Evolutionary conservation across 2,329 filamentous ascomycete species (phyloP), one percentile per base, ranked within the genome.

Genomic region (Aspergillus brasiliensis): DNA sequence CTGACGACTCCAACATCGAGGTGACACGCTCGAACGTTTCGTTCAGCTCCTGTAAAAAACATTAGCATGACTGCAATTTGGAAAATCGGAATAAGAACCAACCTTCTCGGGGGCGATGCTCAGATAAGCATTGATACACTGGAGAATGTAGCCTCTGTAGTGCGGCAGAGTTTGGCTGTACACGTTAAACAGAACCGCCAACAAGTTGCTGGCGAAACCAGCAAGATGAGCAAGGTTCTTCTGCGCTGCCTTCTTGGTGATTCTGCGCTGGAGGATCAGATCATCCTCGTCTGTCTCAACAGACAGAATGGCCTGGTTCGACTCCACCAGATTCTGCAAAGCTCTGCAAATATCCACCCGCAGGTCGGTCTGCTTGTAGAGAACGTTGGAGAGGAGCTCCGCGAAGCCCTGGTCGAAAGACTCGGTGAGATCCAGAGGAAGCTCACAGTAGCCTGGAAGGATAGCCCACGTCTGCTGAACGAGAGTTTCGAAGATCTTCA

Each of bases 161-260:
- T 97, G 92, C 2, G 95, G 94, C 25, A 99, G 83, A 0, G 95
- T 99, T 76, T 97, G 91, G 65, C 91, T 97, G 80, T 99, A 99
- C 47, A 99, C 94, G 73, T 99, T 99, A 83, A 99, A 98, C n/a
- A 99, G 81, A 0, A 98, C 94, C 6, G 95, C 93, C 44, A 99
- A 86, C 78, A 99, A 85, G 70, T 98, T 98, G 62, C 89, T 89
- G 1, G 94, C 85, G 71, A 95, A 93, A 1, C 81, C 81, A 15
- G 91, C 87, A 11, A 99, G 82, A 73, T 96, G 89, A n/a, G 86
- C 81, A 40, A 98, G 79, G 72, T 97, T 97, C 76, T 88, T 88
- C 73, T 87, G 81, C 0, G 95, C 94, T 40, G 87, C 83, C 3
- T 82, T 84, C 73, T 90, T 92, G 3, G 90, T 88, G 13, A 97